Conservation (phyloP, 768 basidiomycete genomes). For the Pleurotus salmoneostramineus region DNA sequence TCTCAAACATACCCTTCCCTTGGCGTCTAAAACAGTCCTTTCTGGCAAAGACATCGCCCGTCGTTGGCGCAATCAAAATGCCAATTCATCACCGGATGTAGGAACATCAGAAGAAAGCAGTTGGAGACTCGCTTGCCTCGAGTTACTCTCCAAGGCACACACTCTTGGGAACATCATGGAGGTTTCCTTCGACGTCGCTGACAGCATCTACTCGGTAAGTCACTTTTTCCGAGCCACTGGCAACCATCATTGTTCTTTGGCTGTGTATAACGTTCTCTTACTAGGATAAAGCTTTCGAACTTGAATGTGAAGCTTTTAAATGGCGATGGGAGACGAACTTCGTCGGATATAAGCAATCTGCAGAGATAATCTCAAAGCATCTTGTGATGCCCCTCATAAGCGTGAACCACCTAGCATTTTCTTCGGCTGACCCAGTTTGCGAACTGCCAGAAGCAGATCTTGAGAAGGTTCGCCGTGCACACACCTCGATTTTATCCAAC, state of each 20-base stretch:
- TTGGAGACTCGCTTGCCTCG: conserved; percentile 56
- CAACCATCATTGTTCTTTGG: background rate
- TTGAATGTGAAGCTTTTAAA: conserved; percentile 58
- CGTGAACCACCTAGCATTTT: conserved; percentile 63
- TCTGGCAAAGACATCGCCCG: conserved; percentile 57
- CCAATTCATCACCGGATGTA: conserved; percentile 20
- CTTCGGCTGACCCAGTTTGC: conserved; percentile 52
- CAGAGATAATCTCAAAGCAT: conserved; percentile 75
- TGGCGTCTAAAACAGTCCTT: conserved; percentile 34
- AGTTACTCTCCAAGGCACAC: conserved; percentile 55
- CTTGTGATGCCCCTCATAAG: conserved; percentile 76
- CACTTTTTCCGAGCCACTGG: background rate
- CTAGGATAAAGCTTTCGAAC: conserved; percentile 65
- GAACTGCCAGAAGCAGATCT: conserved; percentile 55
- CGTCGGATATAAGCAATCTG: conserved; percentile 58
- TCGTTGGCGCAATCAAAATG: conserved; percentile 67
- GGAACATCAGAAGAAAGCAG: conserved; percentile 46
- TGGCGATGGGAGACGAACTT: conserved; percentile 80
- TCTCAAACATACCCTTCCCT: conserved; percentile 10
- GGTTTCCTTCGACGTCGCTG: conserved; percentile 53
- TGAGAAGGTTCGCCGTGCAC: conserved; percentile 50
- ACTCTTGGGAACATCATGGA: conserved; percentile 58
- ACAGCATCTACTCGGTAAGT: conserved; percentile 59
- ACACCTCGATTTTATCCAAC: background rate
- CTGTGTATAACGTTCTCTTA: background rate